These are phyloP conservation scores for Russula emetica DNA, from an alignment of 768 basidiomycete genomes.

Conservation along the genomic window DNA sequence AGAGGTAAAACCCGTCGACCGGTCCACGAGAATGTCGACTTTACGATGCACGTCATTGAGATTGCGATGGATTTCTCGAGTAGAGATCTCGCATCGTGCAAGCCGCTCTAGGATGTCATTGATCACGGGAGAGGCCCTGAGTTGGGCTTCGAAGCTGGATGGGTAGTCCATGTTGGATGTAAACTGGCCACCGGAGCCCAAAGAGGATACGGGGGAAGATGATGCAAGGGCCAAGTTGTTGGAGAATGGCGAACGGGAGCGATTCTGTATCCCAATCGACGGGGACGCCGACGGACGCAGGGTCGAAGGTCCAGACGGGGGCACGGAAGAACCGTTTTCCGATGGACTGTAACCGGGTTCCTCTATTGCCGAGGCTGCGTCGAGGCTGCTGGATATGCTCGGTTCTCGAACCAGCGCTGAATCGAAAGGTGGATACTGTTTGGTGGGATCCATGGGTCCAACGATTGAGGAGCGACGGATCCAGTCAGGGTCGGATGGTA, in stretches of 20 bases:
- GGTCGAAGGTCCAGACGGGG: slow-evolving; percentile 21
- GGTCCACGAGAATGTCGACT: slow-evolving; percentile 70
- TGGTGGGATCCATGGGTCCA: slow-evolving; percentile 18
- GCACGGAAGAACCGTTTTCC: slow-evolving; percentile 20
- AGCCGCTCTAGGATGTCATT: slow-evolving; percentile 74
- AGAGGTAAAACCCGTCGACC: slow-evolving; percentile 43
- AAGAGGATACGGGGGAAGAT: slow-evolving; percentile 72
- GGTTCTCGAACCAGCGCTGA: slow-evolving; percentile 17
- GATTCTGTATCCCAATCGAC: slow-evolving; percentile 28
- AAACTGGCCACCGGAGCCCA: slow-evolving; percentile 68
- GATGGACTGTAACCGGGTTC: slow-evolving; percentile 11
- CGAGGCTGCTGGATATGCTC: slow-evolving; percentile 27
- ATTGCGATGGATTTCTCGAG: slow-evolving; percentile 69
- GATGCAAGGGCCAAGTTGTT: slow-evolving; percentile 50
- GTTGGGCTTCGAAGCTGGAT: slow-evolving; percentile 62
- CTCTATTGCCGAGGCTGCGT: slow-evolving; percentile 21
- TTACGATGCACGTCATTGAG: slow-evolving; percentile 72
- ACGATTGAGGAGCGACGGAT: slow-evolving; percentile 26
- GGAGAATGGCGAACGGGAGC: slow-evolving; percentile 42
- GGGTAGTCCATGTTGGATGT: slow-evolving; percentile 45
- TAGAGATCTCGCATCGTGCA: slow-evolving; percentile 61
- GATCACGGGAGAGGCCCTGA: slow-evolving; percentile 71
- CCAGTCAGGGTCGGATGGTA: slow-evolving; percentile 33
- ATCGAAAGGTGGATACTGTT: slow-evolving; percentile 34
- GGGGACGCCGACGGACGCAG: slow-evolving; percentile 22